Conservation (phyloP, 192 early-diverging fungal species). For the Coemansia erecta region DNA sequence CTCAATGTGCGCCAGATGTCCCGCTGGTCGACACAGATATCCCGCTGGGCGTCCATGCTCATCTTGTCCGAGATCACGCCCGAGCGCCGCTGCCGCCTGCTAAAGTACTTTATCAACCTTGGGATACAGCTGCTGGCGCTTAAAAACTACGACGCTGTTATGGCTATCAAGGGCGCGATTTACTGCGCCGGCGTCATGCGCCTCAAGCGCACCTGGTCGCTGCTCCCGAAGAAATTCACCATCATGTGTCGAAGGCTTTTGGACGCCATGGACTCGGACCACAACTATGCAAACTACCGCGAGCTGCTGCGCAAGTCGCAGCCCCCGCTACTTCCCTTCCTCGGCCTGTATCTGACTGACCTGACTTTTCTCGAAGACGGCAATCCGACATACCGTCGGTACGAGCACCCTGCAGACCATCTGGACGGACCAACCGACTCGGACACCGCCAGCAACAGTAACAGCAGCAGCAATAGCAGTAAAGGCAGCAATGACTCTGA, state of each 20-base stretch:
- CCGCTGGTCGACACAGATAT: slow-evolving; percentile 66
- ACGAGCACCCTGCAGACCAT: slow-evolving; percentile 16
- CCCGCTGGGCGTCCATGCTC: slow-evolving; percentile 72
- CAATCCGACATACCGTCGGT: slow-evolving; percentile 62
- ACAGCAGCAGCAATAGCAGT: background rate
- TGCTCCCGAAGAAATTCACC: slow-evolving; percentile 65
- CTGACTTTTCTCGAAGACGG: slow-evolving; percentile 85
- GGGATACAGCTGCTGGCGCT: slow-evolving; percentile 57
- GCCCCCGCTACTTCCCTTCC: slow-evolving; percentile 72
- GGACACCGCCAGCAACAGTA: background rate
- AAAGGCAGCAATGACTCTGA: background rate
- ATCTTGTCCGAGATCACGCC: slow-evolving; percentile 72
- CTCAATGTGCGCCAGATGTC: slow-evolving; percentile 74
- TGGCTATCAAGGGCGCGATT: slow-evolving; percentile 77
- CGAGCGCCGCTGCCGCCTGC: slow-evolving; percentile 61
- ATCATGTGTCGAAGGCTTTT: slow-evolving; percentile 61
- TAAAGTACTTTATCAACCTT: slow-evolving; percentile 82
- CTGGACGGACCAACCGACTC: background rate
- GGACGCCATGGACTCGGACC: slow-evolving; percentile 58
- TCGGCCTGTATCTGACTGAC: slow-evolving; percentile 79
- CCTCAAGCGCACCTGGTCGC: slow-evolving; percentile 67
- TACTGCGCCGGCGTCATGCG: slow-evolving; percentile 70
- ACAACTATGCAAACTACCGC: slow-evolving; percentile 64
- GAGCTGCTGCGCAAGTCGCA: slow-evolving; percentile 49
- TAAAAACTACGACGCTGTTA: slow-evolving; percentile 71